phyloP scores from a whole-genome alignment of 2,329 filamentous ascomycete genomes.

The Aspergillus piperis region DNA sequence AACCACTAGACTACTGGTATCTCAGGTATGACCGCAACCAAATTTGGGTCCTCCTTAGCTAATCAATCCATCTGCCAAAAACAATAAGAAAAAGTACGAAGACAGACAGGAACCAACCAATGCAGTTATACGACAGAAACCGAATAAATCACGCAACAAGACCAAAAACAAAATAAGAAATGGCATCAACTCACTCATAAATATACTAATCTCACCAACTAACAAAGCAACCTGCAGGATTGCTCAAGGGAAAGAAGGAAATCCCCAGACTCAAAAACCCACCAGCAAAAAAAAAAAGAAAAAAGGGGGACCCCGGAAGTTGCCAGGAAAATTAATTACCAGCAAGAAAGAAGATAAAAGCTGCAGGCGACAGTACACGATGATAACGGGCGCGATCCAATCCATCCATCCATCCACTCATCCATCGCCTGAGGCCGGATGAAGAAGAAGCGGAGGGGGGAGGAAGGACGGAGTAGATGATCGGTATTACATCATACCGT shows the following conservation, averaged over 20 bases:
- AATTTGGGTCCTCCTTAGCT: neutral
- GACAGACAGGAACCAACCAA: too few species aligned
- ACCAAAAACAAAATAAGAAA: neutral
- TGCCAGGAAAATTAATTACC: neutral
- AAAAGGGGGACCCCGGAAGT: neutral
- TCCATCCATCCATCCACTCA: neutral
- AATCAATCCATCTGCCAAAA: neutral
- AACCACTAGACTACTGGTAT: too few species aligned
- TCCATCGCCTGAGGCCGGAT: neutral
- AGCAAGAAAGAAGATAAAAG: neutral
- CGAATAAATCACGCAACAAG: neutral
- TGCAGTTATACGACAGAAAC: neutral
- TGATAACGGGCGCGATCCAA: neutral
- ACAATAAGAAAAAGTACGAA: too few species aligned
- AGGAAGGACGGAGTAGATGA: neutral
- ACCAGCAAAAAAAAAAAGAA: neutral
- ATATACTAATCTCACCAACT: too few species aligned
- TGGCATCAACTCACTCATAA: too few species aligned
- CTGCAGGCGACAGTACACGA: neutral
- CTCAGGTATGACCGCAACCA: neutral
- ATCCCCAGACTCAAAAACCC: neutral
- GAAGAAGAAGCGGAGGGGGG: neutral
- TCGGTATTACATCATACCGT: neutral
- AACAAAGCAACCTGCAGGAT: too few species aligned
- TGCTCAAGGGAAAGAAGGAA: neutral